Base-by-base conservation (phyloP, 495 filamentous ascomycete genomes). In the Staphylotrichum longicolle region DNA sequence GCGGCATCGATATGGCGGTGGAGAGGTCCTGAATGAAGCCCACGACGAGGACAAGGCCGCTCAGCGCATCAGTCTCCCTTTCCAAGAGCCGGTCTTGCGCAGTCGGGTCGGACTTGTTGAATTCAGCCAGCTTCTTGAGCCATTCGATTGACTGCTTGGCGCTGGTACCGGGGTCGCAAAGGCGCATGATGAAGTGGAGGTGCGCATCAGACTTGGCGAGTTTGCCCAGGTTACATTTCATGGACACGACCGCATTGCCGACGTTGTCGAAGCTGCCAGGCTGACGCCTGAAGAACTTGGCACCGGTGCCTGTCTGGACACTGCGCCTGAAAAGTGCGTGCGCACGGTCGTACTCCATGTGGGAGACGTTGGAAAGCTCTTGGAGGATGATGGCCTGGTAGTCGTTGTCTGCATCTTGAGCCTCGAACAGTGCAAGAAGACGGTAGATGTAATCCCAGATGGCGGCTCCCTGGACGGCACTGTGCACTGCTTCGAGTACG, bases 311-410 rank as follows among this genome's bases (percentile, higher is more conserved):
- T 1, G 58, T 60, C 50, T 75, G 72, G 2, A 74, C 60, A 10
- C 68, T 57, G 33, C 72, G 71, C 54, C 67, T 74, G 58, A 78
- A 70, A 2, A 61, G 9, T 5, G 46, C 44, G 39, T 72, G 70
- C 0, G 66, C 63, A 4, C 70, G 69, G n/a, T 27, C 34, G 60
- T 74, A 78, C 47, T 77, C 75, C 5, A 74, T 56, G 44, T 77
- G 62, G 55, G 69, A 75, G 11, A 75, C 61, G 48, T 76, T 78
- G 27, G 70, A 58, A 2, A 77, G 44, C 45, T 79, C 74, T 41
- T 77, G 75, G 1, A 73, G 64, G 20, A 75, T 30, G 14, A 68
- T 66, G n/a, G 57, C 27, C 7, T 59, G 57, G 51, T 69, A 64
- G 30, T 45, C 37, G 53, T 69, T 71, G 57, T 73, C 69, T 3